Base-by-base conservation (phyloP, 305 asterid species). In the Fraxinus ornus region DNA sequence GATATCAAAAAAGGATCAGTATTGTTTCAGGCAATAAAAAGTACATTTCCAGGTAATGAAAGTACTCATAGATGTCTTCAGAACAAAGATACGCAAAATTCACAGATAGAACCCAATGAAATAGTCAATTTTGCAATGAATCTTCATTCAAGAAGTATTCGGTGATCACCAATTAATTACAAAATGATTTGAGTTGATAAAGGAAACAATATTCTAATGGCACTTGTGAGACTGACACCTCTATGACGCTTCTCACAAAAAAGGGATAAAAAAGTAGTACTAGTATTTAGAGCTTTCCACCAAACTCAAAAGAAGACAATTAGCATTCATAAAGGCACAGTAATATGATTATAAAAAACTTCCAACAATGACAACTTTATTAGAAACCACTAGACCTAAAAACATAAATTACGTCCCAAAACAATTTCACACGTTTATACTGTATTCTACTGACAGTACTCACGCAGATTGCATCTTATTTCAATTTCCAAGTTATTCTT, bases 1-100 rank as follows among this genome's bases (percentile, higher is more conserved):
- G 68, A 76, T 32, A 81, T 32, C 21, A 74, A 76, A 84, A 19
- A 35, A 81, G 37, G 77, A 41, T 82, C 49, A 86, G 82, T 74
- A 36, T 78, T 30, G 3, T 36, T 60, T 30, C 79, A 68, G 79
- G 52, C 49, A 78, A 32, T 70, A 64, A 44, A 37, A 33, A 10
- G 32, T 10, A 80, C 37, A 36, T 75, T 44, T 78, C 28, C 39
- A 39, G 49, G 44, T 44, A 47, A 32, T 32, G 41, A 36, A 22
- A 78, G 4, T 30, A 39, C 66, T 66, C 80, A 80, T 35, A 36
- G 37, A 80, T 78, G 22, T 36, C 78, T 76, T 52, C 64, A 80
- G 39, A 79, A 52, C 70, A 64, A 44, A 66, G 33, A 66, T 36
- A 64, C 30, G 57, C 35, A 15, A 57, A 77, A 71, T 32, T 9